phyloP scores from a whole-genome alignment of 768 basidiomycete species.

The Daedalea quercina region DNA sequence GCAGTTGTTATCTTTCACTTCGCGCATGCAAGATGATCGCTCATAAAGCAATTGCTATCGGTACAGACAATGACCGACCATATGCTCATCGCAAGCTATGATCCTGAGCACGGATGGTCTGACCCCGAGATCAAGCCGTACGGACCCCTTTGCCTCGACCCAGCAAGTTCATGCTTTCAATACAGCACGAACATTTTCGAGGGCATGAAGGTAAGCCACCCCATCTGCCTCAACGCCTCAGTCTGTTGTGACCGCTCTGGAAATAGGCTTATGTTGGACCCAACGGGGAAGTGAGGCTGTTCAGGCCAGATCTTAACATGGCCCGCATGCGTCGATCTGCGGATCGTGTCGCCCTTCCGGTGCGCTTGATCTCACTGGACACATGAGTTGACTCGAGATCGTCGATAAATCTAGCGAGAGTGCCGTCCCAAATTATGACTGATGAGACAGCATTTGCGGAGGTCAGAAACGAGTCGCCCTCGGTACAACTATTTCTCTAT shows the following conservation, averaged over 20 bases:
- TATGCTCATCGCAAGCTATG: constrained; percentile 65
- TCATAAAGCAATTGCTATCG: too few species aligned
- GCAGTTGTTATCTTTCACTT: too few species aligned
- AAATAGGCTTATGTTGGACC: constrained; percentile 59
- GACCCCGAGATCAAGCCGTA: constrained; percentile 70
- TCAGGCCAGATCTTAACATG: constrained; percentile 85
- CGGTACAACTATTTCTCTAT: too few species aligned
- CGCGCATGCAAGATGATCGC: too few species aligned
- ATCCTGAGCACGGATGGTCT: constrained; percentile 61
- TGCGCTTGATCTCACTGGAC: too few species aligned
- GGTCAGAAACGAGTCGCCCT: too few species aligned
- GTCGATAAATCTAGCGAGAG: too few species aligned
- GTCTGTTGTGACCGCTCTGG: not conserved
- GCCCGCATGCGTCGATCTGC: constrained; percentile 65
- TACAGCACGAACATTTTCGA: constrained; percentile 59
- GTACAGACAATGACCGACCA: constrained; percentile 63
- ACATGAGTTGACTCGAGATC: too few species aligned
- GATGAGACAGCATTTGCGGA: too few species aligned
- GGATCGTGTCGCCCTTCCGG: constrained; percentile 67
- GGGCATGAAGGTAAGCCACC: constrained; percentile 50
- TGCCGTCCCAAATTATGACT: too few species aligned
- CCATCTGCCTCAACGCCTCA: not conserved
- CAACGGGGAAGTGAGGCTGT: constrained; percentile 69
- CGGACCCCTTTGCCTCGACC: constrained; percentile 52
- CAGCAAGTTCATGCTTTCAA: constrained; percentile 48